These are phyloP conservation scores for Geum urbanum DNA, from an alignment of 306 rosid genomes.

Conservation along the genomic window DNA sequence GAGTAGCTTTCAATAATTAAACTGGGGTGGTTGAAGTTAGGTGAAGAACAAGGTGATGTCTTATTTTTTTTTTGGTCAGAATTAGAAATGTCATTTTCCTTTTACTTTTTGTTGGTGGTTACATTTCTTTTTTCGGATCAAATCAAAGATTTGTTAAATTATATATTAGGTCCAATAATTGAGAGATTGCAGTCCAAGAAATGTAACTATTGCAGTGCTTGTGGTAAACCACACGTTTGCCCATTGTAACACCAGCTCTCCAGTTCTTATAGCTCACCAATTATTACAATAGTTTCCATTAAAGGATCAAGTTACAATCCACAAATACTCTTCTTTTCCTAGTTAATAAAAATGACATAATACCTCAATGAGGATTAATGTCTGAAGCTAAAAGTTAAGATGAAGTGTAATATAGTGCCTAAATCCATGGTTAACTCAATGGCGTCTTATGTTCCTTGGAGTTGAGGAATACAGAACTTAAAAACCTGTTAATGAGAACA, in stretches of 20 bases:
- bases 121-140: not conserved
- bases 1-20: conserved; percentile 17
- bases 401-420: not conserved
- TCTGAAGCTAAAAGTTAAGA: not conserved
- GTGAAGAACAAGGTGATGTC: conserved; percentile 16
- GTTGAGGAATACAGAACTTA: not conserved
- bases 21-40: conserved; percentile 16
- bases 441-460: not conserved
- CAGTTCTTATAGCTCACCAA: not conserved
- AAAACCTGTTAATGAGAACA: not conserved
- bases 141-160: not conserved
- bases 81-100: not conserved
- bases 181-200: not conserved
- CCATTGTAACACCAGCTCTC: not conserved
- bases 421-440: not conserved
- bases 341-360: too few relatives aligned
- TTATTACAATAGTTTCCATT: not conserved
- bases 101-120: not conserved
- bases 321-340: too few relatives aligned
- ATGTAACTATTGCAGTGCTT: not conserved
- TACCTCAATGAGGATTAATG: too few relatives aligned
- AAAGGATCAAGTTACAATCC: too few relatives aligned
- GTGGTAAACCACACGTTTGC: conserved; percentile 6
- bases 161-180: not conserved
- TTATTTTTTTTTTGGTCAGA: too few relatives aligned